Conservation (phyloP, 139 green algal genomes). For the Eudorina sp. region DNA sequence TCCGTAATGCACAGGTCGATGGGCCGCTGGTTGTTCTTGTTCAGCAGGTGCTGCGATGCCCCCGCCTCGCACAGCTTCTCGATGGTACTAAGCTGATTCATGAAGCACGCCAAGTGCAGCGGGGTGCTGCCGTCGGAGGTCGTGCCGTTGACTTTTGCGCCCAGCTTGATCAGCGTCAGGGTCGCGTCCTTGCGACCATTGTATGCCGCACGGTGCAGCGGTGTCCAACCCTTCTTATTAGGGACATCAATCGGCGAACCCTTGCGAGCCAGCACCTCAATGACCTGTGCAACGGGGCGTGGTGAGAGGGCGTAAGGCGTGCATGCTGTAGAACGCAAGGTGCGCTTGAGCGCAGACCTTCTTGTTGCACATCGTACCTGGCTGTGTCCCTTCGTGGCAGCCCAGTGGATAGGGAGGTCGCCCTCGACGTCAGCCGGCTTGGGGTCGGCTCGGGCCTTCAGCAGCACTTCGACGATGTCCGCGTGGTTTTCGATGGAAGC, state of each 20-base stretch:
- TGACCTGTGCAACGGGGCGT: too few species aligned
- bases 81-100: conserved; percentile 59
- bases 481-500: conserved; percentile 59
- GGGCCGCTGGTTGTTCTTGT: conserved; percentile 37
- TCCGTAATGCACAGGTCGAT: conserved; percentile 62
- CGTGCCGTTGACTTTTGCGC: conserved; percentile 32
- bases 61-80: conserved; percentile 51
- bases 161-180: conserved; percentile 36
- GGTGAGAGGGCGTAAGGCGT: too few species aligned
- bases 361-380: not conserved
- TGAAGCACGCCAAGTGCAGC: conserved; percentile 67
- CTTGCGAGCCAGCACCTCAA: conserved; percentile 56
- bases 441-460: conserved; percentile 33
- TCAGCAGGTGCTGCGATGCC: conserved; percentile 16
- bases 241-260: conserved; percentile 43
- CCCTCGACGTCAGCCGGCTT: conserved; percentile 54
- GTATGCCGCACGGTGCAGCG: conserved; percentile 66
- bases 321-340: not conserved
- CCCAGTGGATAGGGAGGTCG: conserved; percentile 67
- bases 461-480: conserved; percentile 50
- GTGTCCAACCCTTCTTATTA: conserved; percentile 67
- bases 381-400: conserved; percentile 62
- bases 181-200: conserved; percentile 58
- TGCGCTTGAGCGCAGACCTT: not conserved
- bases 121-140: conserved; percentile 70